phyloP scores from a whole-genome alignment of 2,329 filamentous ascomycete genomes.

The Paracorniculantispora psalliotae region DNA sequence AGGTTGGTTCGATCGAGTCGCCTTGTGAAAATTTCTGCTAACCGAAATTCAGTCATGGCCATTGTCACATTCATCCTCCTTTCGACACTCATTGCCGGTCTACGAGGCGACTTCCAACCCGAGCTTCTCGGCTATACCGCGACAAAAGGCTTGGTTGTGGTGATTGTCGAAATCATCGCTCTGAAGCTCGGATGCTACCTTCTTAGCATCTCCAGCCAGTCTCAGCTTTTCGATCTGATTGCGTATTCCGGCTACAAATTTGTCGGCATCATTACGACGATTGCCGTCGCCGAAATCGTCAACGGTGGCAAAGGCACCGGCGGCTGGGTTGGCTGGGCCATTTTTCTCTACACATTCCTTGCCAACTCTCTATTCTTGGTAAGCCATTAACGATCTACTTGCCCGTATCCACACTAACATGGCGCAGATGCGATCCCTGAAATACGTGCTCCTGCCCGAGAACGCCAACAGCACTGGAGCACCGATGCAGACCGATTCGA shows the following conservation, averaged over 20 bases:
- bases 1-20: slow-evolving; percentile 27
- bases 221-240: slow-evolving; percentile 86
- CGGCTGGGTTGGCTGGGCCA: slow-evolving; percentile 80
- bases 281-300: slow-evolving; percentile 71
- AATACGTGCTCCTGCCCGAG: slow-evolving; percentile 92
- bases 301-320: slow-evolving; percentile 78
- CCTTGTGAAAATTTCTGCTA: not conserved
- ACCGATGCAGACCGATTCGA: slow-evolving; percentile 66
- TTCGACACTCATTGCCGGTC: slow-evolving; percentile 81
- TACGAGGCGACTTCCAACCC: slow-evolving; percentile 88
- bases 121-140: slow-evolving; percentile 89
- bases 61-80: slow-evolving; percentile 96
- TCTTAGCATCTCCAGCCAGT: slow-evolving; percentile 87
- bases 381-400: slow-evolving; percentile 29
- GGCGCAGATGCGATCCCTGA: slow-evolving; percentile 77
- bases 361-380: slow-evolving; percentile 96
- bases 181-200: slow-evolving; percentile 92
- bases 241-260: slow-evolving; percentile 99
- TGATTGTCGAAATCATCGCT: slow-evolving; percentile 82
- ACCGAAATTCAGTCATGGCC: slow-evolving; percentile 68
- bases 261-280: slow-evolving; percentile 88
- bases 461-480: slow-evolving; percentile 61
- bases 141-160: slow-evolving; percentile 74
- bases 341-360: slow-evolving; percentile 87
- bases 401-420: not conserved